Evolutionary conservation across 345 rosid species (phyloP).

Genomic region (Brassica incana): DNA sequence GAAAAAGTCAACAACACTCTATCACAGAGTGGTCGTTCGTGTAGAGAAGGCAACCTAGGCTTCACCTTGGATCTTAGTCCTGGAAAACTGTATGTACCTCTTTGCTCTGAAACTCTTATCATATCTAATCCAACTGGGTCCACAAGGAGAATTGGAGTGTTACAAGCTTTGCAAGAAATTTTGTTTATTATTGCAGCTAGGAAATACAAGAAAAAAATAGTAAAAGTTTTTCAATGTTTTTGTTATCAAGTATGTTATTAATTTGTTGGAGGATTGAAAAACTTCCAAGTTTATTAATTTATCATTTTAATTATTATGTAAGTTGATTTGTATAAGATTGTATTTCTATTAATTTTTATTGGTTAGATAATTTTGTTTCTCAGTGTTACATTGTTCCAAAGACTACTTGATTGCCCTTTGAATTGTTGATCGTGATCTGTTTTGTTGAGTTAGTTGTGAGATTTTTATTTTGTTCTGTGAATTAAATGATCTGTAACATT

Average conservation of each 20-base stretch:
- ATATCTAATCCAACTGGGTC: constrained; percentile 39
- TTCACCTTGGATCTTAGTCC: constrained; percentile 75
- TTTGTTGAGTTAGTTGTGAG: not conserved
- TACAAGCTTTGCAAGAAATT: too few relatives aligned
- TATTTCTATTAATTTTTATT: too few relatives aligned
- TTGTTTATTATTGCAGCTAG: too few relatives aligned
- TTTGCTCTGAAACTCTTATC: constrained; percentile 49
- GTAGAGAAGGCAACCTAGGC: constrained; percentile 62
- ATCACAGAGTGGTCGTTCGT: constrained; percentile 70
- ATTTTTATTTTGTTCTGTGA: not conserved
- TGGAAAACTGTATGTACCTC: constrained; percentile 40
- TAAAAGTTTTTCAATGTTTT: too few relatives aligned
- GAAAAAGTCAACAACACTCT: constrained; percentile 49
- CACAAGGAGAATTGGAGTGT: constrained; percentile 2
- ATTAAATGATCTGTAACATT: not conserved
- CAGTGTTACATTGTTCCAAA: not conserved
- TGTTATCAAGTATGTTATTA: too few relatives aligned
- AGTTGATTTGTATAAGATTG: too few relatives aligned
- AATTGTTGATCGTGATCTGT: not conserved
- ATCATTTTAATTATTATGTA: too few relatives aligned
- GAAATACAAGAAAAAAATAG: too few relatives aligned
- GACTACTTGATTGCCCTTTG: not conserved
- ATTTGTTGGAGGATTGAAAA: not conserved
- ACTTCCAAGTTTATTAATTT: too few relatives aligned
- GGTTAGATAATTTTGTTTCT: too few relatives aligned